Base-by-base conservation (phyloP, 140 eudicot genomes). In the Cichorium intybus region DNA sequence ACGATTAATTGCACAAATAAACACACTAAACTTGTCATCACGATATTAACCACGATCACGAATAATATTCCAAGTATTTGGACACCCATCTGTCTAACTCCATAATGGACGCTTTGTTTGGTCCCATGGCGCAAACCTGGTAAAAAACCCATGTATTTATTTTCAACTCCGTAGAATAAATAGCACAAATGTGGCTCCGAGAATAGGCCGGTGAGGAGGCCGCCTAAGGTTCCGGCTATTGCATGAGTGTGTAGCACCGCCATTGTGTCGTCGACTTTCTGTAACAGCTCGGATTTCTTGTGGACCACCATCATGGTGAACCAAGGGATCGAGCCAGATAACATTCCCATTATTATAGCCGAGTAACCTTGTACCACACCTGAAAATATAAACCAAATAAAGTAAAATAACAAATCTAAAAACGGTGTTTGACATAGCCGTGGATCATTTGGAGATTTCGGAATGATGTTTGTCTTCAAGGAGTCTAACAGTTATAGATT, bases 221-320 rank as follows among this genome's bases (percentile, higher is more conserved):
- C 89, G 27, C 85, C 89, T 1, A 83, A 82, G 60, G 31, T 51
- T 6, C 89, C 89, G 34, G 89, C 85, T 5, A 83, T 68, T 9
- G 89, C 89, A 10, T 79, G 89, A 0, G 89, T 83, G 76, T 83
- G 89, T 21, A 83, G 75, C 20, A 83, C 89, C 1, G 85, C 89
- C 84, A 83, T 80, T 20, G 85, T 83, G 73, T 83, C 85, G 15
- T 82, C 88, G 43, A 82, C 82, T 50, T 67, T 76, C 24, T 80
- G 85, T 16, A 76, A 79, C 5, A 80, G 73, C 69, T 60, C 76
- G 15, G 82, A 79, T 6, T 79, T 82, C 50, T 82, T 82, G 80
- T 82, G 88, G 56, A 82, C 75, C 9, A 82, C 84, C 88, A 82
- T 82, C 88, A 82, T 82, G 6, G 88, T 82, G 82, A 70, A 82